These are phyloP conservation scores for Lycium barbarum DNA, from an alignment of 257 asterid genomes.

Conservation along the genomic window DNA sequence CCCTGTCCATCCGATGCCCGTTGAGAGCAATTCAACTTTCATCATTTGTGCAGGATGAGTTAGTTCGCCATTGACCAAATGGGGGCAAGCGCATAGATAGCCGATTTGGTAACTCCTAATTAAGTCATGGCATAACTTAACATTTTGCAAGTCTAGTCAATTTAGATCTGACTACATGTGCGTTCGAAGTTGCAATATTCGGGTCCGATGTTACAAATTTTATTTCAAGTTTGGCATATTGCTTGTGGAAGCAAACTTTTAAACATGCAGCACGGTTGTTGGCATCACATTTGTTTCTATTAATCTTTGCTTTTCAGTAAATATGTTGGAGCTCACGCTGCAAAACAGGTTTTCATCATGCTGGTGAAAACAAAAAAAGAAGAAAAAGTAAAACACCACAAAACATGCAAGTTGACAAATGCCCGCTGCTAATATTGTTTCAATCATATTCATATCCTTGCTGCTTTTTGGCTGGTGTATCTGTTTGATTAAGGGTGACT, in stretches of 20 bases:
- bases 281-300: neutral
- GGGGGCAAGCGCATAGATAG: neutral
- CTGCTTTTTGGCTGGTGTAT: too few species aligned
- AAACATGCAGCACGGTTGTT: neutral
- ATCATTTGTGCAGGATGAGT: neutral
- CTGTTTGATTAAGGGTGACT: too few species aligned
- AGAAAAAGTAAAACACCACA: too few species aligned
- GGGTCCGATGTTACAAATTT: neutral
- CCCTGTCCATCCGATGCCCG: neutral
- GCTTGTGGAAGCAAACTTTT: neutral
- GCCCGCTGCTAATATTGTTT: too few species aligned
- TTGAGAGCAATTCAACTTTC: neutral
- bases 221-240: neutral
- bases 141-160: neutral
- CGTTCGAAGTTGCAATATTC: too few species aligned
- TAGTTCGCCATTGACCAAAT: neutral
- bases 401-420: too few species aligned
- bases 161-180: neutral
- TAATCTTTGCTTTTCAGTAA: neutral
- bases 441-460: too few species aligned
- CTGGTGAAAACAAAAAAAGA: too few species aligned
- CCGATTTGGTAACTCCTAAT: neutral
- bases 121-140: neutral
- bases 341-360: too few species aligned
- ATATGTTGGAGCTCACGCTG: neutral